A percentile compares a stretch with the other conserved stretches of the same genome.
Evolutionary conservation across 441 rosid genomes (phyloP).

Genomic region (Populus trichocarpa): DNA sequence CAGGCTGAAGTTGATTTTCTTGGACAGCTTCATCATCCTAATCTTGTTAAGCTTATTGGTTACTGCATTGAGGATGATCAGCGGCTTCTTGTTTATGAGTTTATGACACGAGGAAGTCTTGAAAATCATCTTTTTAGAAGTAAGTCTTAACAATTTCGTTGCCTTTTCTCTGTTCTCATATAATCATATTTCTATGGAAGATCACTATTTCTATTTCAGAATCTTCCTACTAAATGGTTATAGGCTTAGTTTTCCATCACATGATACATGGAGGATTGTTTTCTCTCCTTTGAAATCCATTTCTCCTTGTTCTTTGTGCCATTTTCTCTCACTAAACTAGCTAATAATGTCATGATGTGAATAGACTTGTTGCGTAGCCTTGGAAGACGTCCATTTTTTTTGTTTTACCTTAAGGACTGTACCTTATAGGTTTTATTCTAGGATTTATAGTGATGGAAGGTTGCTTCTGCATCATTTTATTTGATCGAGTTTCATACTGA

Average conservation of each 20-base stretch:
- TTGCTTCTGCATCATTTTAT: constrained; percentile 1
- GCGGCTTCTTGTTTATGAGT: constrained; percentile 83
- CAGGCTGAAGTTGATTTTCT: constrained; percentile 94
- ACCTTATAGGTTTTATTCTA: not conserved
- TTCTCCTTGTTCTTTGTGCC: not conserved
- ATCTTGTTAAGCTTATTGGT: constrained; percentile 97
- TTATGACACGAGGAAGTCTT: constrained; percentile 85
- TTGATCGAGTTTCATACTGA: not conserved
- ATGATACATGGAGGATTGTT: not conserved
- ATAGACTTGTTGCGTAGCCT: not conserved
- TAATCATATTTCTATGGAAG: not conserved
- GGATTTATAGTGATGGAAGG: not conserved
- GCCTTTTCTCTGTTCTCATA: constrained; percentile 20
- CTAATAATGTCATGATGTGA: not conserved
- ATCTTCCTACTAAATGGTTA: not conserved
- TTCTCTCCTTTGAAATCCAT: not conserved
- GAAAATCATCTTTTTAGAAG: constrained; percentile 95
- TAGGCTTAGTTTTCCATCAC: not conserved
- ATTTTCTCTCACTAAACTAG: not conserved
- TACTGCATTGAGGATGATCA: constrained; percentile 96
- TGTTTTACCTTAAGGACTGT: not conserved
- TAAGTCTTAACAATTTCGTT: constrained; percentile 24
- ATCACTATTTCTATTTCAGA: not conserved
- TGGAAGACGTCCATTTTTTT: not conserved
- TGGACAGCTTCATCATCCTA: constrained; percentile 84